Evolutionary conservation across 768 basidiomycete species (phyloP), one percentile per base, ranked within the genome.

Genomic region (Chalciporus sphaerocephalus): DNA sequence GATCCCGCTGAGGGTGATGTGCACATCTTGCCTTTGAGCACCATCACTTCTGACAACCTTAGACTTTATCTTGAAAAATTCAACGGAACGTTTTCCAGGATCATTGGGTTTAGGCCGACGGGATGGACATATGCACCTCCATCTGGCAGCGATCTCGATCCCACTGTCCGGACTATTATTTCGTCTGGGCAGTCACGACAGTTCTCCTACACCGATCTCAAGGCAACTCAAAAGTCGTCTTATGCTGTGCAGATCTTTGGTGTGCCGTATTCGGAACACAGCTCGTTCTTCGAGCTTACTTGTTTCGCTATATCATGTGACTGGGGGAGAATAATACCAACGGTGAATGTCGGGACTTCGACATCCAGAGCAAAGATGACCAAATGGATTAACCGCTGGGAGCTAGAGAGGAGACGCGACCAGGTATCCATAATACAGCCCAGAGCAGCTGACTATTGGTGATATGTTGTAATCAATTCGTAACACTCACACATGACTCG

Each of bases 181-280:
- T 69, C 81, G 5, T 73, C 74, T 4, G 74, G 84, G 36, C 83
- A 87, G 51, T 72, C 78, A 44, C 74, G 75, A 49, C 71, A 74
- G 15, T 98, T 90, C 69, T 83, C 83, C 3, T 75, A 80, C 43
- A 68, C 80, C 17, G 76, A 87, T 60, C 73, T 95, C 13, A 78
- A 74, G 34, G 77, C 81, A 17, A 79, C 76, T 56, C 77, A 80
- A 35, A 88, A 87, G 48, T 89, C 91, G 10, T 85, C 84, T 13
- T 53, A 79, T 13, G 66, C 70, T 24, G 64, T 87, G 36, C 85
- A 85, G 67, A 70, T 96, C 34, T 91, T 84, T 58, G 87, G 89
- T 42, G 83, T 90, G 44, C 87, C 84, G 9, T 98, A 98, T 61
- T 97, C 93, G 5, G 96, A 98, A 61, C 95, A 98, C 63, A 92